Conservation (phyloP, 2,329 filamentous ascomycete genomes). For the Xylariaceae sp. region DNA sequence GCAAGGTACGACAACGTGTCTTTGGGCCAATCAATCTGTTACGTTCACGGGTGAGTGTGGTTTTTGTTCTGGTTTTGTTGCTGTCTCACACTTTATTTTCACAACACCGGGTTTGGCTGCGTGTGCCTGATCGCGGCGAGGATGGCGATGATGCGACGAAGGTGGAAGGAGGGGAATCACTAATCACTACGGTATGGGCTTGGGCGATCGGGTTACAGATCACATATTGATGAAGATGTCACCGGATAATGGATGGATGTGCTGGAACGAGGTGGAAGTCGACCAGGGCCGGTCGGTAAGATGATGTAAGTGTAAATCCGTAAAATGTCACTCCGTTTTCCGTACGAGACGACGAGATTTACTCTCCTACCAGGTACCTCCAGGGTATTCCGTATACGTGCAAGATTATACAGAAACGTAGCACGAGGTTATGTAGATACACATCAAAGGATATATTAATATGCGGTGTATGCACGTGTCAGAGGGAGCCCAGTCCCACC, state of each 20-base stretch:
- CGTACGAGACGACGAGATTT: too few species aligned
- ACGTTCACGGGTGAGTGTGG: too few species aligned
- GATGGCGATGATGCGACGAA: background rate
- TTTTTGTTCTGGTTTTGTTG: background rate
- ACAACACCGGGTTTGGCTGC: background rate
- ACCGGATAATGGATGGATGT: too few species aligned
- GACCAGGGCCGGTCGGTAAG: too few species aligned
- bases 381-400: background rate
- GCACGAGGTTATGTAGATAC: background rate
- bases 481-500: background rate
- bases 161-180: background rate
- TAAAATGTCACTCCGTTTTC: too few species aligned
- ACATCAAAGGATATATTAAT: background rate
- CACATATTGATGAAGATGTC: too few species aligned
- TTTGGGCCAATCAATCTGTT: background rate
- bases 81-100: background rate
- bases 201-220: too few species aligned
- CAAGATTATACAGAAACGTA: background rate
- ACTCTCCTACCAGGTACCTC: too few species aligned
- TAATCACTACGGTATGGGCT: background rate
- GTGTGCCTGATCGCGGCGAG: background rate
- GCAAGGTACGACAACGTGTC: background rate
- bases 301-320: too few species aligned
- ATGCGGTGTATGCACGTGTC: background rate
- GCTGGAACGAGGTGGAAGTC: too few species aligned